phyloP scores from a whole-genome alignment of 1,284 basidiomycete species.

The Tilletia indica region DNA sequence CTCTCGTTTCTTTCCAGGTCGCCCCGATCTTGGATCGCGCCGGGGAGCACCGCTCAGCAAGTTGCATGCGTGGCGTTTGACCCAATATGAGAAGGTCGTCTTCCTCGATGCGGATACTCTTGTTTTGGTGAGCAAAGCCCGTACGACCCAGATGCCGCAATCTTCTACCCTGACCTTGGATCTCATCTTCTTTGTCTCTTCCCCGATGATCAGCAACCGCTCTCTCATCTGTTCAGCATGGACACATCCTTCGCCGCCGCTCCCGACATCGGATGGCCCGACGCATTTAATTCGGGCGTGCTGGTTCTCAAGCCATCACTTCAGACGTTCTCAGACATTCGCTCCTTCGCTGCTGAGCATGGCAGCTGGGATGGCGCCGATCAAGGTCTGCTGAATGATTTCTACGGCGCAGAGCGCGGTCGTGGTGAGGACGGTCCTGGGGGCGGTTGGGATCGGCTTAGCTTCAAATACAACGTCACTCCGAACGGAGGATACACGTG shows the following conservation, averaged over 20 bases:
- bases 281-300: constrained; percentile 96
- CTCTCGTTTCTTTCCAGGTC: constrained; percentile 48
- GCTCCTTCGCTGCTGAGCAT: constrained; percentile 67
- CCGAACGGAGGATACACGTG: constrained; percentile 95
- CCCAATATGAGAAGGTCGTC: constrained; percentile 80
- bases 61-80: constrained; percentile 86
- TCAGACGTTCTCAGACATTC: constrained; percentile 76
- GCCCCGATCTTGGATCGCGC: constrained; percentile 77
- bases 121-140: constrained; percentile 71
- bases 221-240: constrained; percentile 43
- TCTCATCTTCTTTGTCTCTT: background rate
- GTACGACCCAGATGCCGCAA: background rate
- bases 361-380: constrained; percentile 97
- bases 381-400: constrained; percentile 93
- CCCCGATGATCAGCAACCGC: constrained; percentile 22
- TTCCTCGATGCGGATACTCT: constrained; percentile 96
- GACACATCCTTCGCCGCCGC: constrained; percentile 68
- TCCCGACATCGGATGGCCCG: constrained; percentile 96
- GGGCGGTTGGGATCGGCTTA: constrained; percentile 80
- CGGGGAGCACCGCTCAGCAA: constrained; percentile 74
- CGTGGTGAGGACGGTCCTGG: constrained; percentile 57
- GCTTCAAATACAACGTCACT: constrained; percentile 83
- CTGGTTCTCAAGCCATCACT: constrained; percentile 80
- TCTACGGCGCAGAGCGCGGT: constrained; percentile 64
- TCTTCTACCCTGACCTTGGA: background rate